These are phyloP conservation scores for Torulaspora quercuum DNA, from an alignment of 805 yeast genomes.

Conservation along the genomic window DNA sequence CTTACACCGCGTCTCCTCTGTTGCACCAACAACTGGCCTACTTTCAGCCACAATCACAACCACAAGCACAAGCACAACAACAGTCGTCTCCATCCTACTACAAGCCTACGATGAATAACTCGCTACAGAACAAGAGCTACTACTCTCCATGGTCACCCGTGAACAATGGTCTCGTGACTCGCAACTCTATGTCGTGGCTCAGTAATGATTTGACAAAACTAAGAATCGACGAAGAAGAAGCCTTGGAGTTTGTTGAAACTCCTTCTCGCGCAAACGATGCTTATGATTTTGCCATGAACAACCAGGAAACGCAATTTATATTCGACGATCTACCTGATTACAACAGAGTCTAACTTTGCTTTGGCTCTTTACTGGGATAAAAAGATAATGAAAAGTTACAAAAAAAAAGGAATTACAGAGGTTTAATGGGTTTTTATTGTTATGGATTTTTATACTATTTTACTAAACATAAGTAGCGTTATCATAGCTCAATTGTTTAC, in stretches of 20 bases:
- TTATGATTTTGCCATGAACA: slow-evolving; percentile 1
- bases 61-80: slow-evolving; percentile 4
- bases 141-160: slow-evolving; percentile 16
- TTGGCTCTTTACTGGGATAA: too few relatives aligned
- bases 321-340: slow-evolving; percentile 15
- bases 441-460: too few relatives aligned
- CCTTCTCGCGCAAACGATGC: neutral
- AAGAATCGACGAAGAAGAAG: slow-evolving; percentile 19
- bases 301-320: slow-evolving; percentile 16
- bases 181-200: slow-evolving; percentile 9
- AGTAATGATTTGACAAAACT: slow-evolving; percentile 16
- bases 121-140: slow-evolving; percentile 4
- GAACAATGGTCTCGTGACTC: slow-evolving; percentile 2
- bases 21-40: slow-evolving; percentile 15
- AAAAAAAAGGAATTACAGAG: too few relatives aligned
- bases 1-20: slow-evolving; percentile 16
- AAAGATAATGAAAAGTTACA: too few relatives aligned
- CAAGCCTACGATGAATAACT: slow-evolving; percentile 6
- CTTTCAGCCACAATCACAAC: slow-evolving; percentile 8
- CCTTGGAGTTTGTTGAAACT: slow-evolving; percentile 12
- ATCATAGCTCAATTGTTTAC: too few relatives aligned
- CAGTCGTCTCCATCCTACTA: slow-evolving; percentile 4
- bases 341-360: slow-evolving; percentile 1
- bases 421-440: too few relatives aligned
- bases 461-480: too few relatives aligned